A percentile compares a stretch with the other conserved stretches of the same genome.
Conservation (phyloP, 2,329 filamentous ascomycete genomes). For the Coniochaeta ligniaria region DNA sequence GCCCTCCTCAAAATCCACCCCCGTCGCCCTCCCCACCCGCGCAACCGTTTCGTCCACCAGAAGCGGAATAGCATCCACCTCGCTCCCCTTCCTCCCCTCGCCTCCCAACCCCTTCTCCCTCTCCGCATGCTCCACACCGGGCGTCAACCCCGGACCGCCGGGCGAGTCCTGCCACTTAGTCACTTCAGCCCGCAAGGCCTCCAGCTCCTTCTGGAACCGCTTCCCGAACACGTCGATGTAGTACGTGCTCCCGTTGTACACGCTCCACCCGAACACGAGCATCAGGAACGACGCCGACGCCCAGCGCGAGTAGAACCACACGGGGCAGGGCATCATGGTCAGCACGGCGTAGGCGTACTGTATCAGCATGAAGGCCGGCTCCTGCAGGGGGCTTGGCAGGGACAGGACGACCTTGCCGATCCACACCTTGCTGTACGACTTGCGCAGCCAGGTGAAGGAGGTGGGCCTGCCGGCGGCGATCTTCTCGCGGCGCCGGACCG, state of each 20-base stretch:
- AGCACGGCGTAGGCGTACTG: slow-evolving; percentile 86
- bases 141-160: slow-evolving; percentile 25
- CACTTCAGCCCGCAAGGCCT: slow-evolving; percentile 82
- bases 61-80: slow-evolving; percentile 50
- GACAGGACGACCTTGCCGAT: slow-evolving; percentile 79
- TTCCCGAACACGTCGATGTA: slow-evolving; percentile 98
- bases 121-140: slow-evolving; percentile 10
- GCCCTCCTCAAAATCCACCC: slow-evolving; percentile 29
- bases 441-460: slow-evolving; percentile 93
- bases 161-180: slow-evolving; percentile 72
- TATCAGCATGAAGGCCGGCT: slow-evolving; percentile 90
- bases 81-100: slow-evolving; percentile 19
- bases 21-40: slow-evolving; percentile 10
- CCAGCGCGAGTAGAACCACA: slow-evolving; percentile 90
- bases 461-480: slow-evolving; percentile 93
- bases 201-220: slow-evolving; percentile 92
- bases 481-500: slow-evolving; percentile 86
- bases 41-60: slow-evolving; percentile 36
- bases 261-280: slow-evolving; percentile 84
- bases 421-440: slow-evolving; percentile 82
- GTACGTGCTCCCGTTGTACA: slow-evolving; percentile 94
- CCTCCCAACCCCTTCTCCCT: slow-evolving; percentile 10
- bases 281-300: slow-evolving; percentile 71
- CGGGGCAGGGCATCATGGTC: slow-evolving; percentile 88
- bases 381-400: slow-evolving; percentile 70